Base-by-base conservation (phyloP, 1,284 basidiomycete species). In the Cryptococcus amylolentus region DNA sequence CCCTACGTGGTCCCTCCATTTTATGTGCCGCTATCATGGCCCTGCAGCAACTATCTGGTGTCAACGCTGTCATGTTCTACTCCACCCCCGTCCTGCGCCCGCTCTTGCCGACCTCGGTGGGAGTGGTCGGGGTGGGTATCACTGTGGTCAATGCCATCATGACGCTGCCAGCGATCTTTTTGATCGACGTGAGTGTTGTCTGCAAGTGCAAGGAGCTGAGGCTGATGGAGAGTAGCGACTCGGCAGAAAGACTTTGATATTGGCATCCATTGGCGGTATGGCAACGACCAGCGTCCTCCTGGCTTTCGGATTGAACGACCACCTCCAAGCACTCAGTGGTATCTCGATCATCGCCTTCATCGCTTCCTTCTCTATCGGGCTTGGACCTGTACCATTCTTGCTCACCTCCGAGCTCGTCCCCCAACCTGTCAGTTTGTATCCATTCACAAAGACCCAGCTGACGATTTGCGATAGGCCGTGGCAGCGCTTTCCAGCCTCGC, bases 341-440 rank as follows among this genome's bases (percentile, higher is more conserved):
- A 69, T 89, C 26, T 84, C 88, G 4, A 91, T 96, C 62, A 76
- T 91, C 47, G 80, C 84, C 1, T 94, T 96, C 71, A 87, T 96
- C 38, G 86, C 88, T 71, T 88, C 88, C 0, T 97, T 95, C 72
- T 88, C 90, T 0, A 79, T 89, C 40, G 93, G 93, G 1, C 81
- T 96, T n/a, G 93, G 93, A 1, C 92, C 93, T 1, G 79, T 96
- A 38, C 93, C 93, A 0, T 96, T 93, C 71, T 85, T 97, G 43
- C 87, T 96, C 75, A 86, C 95, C 35, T 86, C 91, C n/a, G 93
- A 97, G 70, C 84, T 96, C 26, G 87, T 92, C 0, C 93, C 93
- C 1, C 75, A 82, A 46, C 81, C 87, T 67, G 88, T 87, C 75
- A 64, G 86, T 79, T 12, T 12, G 7, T 12, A 41, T 45, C 55